Base-by-base conservation (phyloP, 331 rosid species). In the Pyrus hybrid region DNA sequence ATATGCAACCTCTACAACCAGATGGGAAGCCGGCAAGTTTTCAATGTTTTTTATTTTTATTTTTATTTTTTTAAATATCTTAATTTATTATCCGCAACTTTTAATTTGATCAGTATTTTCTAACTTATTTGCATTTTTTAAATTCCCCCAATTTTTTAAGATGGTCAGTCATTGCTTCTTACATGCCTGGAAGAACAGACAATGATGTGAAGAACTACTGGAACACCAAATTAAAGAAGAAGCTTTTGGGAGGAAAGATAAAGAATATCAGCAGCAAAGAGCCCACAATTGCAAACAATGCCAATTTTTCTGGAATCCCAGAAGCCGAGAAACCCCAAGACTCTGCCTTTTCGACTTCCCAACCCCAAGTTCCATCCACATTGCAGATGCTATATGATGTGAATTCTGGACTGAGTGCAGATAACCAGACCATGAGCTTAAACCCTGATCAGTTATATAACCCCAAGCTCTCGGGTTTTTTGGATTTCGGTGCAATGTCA, bases 181-280 rank as follows among this genome's bases (percentile, higher is more conserved):
- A 83, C 30, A 88, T 93, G 64, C 85, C 89, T 49, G 91, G 98
- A 23, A 91, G 97, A 84, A 91, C 98, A 58, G 98, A 93, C 86
- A 93, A 93, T 71, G 98, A 91, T 80, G 91, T 93, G 81, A 93
- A 93, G 76, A 93, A 93, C 81, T 71, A 91, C 63, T 93, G 98
- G 98, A 93, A 93, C 85, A 87, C 98, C 54, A 91, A 86, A 72
- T 77, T 93, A n/a, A 93, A 91, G 90, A 93, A 91, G 87, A 91
- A 87, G 85, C 75, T 86, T 0, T 67, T 87, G 63, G 76, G 89
- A 30, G 88, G 84, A 77, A 78, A 82, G 69, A 68, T 71, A 61
- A 67, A 30, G 16, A 43, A 43, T 12, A 43, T 12, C 49, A 43
- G 49, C 49, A 12, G 49, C 49, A 76, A 53, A 53, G 62, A 11